Evolutionary conservation across 1,284 basidiomycete genomes (phyloP), one percentile per base, ranked within the genome.

Genomic region (Moniliophthora roreri): DNA sequence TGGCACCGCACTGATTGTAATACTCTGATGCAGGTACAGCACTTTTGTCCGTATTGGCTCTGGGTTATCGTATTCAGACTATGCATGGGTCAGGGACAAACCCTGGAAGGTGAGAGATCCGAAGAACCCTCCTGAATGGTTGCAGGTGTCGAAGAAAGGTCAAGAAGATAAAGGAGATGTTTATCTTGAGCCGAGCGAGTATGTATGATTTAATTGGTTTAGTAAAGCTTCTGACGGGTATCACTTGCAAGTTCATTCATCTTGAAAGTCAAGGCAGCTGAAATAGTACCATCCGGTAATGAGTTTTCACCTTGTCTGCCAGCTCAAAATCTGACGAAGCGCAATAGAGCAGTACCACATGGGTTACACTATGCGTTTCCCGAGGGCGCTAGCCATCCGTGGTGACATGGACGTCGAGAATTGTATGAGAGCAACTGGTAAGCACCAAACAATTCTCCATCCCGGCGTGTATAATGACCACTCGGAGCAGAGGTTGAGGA

Each of bases 221-320:
- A 4, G 45, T 15, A 28, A 1, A 41, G 16, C 16, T 21, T 26
- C 6, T 16, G 24, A 52, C 52, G 42, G 60, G 53, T 26, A 44
- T 16, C 7, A 37, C 23, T 46, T 23, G 15, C 40, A 42, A 93
- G 91, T 55, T 93, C 91, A 0, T 93, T 94, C 68, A 88, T 97
- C 32, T 60, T 97, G 58, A 89, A 89, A 61, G 82, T 97, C 52
- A 97, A 97, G 68, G 95, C 91, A 0, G 89, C 93, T 0, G 93
- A 96, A 65, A 90, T 97, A 50, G 84, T 83, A 1, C 72, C 77
- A 10, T 81, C 90, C 16, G 87, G 93, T 86, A 52, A 59, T 73
- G 61, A 8, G 36, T 44, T 24, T 24, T 28, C 18, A 11, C 39
- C 24, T 44, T 32, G 16, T 49, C 11, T 18, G 21, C 11, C 36